Conservation (phyloP, 2,329 filamentous ascomycete species). For the Trichoderma polysporum region DNA sequence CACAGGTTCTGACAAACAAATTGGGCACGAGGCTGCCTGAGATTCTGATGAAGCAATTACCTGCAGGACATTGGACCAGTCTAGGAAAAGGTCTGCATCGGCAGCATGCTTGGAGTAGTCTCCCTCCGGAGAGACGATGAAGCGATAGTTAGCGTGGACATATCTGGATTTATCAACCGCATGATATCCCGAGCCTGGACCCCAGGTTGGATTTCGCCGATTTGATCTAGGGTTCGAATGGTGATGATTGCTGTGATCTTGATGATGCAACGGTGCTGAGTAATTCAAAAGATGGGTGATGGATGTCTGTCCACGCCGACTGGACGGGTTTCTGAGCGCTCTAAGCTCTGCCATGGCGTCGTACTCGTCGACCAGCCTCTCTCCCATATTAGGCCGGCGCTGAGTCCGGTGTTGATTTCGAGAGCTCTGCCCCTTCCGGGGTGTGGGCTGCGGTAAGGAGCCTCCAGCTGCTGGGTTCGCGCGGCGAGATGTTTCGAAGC, state of each 20-base stretch:
- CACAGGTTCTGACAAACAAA: constrained; percentile 88
- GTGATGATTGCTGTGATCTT: constrained; percentile 47
- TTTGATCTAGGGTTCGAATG: constrained; percentile 52
- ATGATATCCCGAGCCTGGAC: constrained; percentile 84
- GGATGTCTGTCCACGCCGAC: constrained; percentile 87
- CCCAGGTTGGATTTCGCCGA: constrained; percentile 76
- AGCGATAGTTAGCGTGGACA: constrained; percentile 95
- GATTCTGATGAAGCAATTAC: constrained; percentile 88
- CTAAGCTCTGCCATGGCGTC: constrained; percentile 82
- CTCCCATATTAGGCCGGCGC: constrained; percentile 60
- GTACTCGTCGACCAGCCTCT: constrained; percentile 64
- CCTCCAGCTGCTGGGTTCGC: constrained; percentile 37
- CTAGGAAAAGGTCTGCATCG: constrained; percentile 84
- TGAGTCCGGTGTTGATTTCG: constrained; percentile 84
- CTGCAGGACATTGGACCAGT: constrained; percentile 89
- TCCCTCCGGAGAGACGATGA: constrained; percentile 82
- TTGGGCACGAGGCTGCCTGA: constrained; percentile 85
- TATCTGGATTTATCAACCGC: constrained; percentile 86
- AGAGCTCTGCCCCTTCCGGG: constrained; percentile 72
- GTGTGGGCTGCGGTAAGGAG: constrained; percentile 40
- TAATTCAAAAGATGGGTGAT: constrained; percentile 98
- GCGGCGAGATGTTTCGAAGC: constrained; percentile 53
- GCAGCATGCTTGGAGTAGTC: constrained; percentile 77
- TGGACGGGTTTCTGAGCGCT: constrained; percentile 57
- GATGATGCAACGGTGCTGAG: constrained; percentile 69